Evolutionary conservation across 306 rosid genomes (phyloP), one percentile per base, ranked within the genome.

Genomic region (Canavalia gladiata): DNA sequence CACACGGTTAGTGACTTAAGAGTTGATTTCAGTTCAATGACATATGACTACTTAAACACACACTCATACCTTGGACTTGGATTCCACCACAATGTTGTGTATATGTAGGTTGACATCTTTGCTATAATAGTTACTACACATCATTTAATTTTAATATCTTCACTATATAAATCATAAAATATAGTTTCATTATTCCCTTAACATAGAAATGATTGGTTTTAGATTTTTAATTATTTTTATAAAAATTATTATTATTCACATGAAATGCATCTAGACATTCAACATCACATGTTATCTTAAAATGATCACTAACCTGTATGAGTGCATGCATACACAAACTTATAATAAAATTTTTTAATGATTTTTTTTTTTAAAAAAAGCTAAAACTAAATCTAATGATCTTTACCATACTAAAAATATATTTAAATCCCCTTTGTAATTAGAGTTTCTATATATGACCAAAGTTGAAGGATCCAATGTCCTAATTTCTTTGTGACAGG

Each of bases 1-100:
- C 72, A 86, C 98, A 81, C 77, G 97, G 96, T 91, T 64, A 81
- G 94, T 81, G 56, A 49, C 77, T 68, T 37, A 62, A 4, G 4
- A 55, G 54, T 37, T 51, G 12, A 7, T 57, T 71, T 58, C 4
- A 46, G 3, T 60, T 71, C 43, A 35, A 47, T 70, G 2, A 4
- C 43, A 56, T 34, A 30, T 47, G 9, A 51, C n/a, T 77, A 37
- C 54, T 34, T 63, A 13, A 30, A 56, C 10, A 46, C 62, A 56
- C 18, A 39, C 78, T 37, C 47, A 73, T 28, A 28, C 51, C 55
- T 41, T 57, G 54, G 12, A 39, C 52, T 42, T 66, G 34, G 51
- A 66, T 72, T 56, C 25, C 5, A 18, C 77, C 18, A 46, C 18
- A 69, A 31, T 70, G 7, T 18, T 18, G 31, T 42, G 6, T 18